phyloP scores from a whole-genome alignment of 2,329 filamentous ascomycete genomes.

The Cladophialophora chaetospira region DNA sequence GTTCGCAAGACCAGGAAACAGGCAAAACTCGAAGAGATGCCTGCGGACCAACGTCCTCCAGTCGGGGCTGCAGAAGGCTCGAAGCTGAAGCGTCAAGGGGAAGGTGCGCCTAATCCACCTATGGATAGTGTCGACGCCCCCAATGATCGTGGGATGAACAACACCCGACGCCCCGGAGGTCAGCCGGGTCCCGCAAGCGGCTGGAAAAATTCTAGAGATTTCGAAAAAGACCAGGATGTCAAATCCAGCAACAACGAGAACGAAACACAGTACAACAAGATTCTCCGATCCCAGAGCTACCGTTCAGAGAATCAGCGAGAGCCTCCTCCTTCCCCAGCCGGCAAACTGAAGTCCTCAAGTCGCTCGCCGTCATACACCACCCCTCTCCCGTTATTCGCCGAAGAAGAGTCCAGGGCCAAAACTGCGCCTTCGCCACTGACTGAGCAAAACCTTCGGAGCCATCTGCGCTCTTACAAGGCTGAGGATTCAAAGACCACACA shows the following conservation, averaged over 20 bases:
- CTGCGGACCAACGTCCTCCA: constrained; percentile 13
- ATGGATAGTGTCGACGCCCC: constrained; percentile 5
- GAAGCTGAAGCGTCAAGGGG: constrained; percentile 12
- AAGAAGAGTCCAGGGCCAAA: constrained; percentile 24
- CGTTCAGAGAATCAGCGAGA: not conserved
- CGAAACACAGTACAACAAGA: constrained; percentile 3
- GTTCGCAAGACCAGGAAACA: not conserved
- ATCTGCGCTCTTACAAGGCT: constrained; percentile 20
- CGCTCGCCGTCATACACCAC: constrained; percentile 29
- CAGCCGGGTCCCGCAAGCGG: constrained; percentile 13
- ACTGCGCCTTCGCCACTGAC: constrained; percentile 24
- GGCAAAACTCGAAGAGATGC: constrained; percentile 1
- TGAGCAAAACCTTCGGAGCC: constrained; percentile 30
- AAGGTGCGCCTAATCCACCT: constrained; percentile 16
- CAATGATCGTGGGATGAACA: constrained; percentile 5
- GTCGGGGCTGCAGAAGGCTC: constrained; percentile 6
- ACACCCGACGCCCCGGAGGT: constrained; percentile 12
- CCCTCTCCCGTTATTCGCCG: constrained; percentile 28
- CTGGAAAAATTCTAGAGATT: constrained; percentile 29
- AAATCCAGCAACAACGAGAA: not conserved
- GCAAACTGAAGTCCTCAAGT: constrained; percentile 20
- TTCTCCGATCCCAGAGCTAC: not conserved
- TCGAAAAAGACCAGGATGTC: constrained; percentile 20
- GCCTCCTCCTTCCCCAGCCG: constrained; percentile 5
- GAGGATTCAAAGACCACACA: not conserved